Evolutionary conservation across 2,329 filamentous ascomycete genomes (phyloP).

Genomic region (Fusarium coffeatum): DNA sequence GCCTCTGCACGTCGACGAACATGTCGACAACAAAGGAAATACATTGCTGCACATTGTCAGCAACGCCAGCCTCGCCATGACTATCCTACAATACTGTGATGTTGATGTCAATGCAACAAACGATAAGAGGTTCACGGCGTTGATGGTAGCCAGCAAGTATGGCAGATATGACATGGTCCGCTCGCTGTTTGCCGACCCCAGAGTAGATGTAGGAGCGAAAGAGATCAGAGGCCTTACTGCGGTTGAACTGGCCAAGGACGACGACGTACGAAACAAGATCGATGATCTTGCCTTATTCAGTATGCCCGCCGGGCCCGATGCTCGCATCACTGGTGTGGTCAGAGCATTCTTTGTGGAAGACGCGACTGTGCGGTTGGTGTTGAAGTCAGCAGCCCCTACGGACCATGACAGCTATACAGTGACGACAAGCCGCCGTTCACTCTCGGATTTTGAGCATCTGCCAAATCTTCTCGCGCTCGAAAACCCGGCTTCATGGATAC

Average conservation of each 20-base stretch:
- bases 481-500: constrained; percentile 95
- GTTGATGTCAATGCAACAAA: constrained; percentile 97
- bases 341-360: constrained; percentile 98
- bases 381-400: constrained; percentile 94
- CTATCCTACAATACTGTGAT: constrained; percentile 85
- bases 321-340: constrained; percentile 90
- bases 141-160: constrained; percentile 99
- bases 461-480: constrained; percentile 85
- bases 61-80: constrained; percentile 79
- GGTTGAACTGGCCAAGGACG: constrained; percentile 96
- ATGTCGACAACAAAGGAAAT: constrained; percentile 92
- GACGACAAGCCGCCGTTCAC: constrained; percentile 89
- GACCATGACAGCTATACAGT: constrained; percentile 86
- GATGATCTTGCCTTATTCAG: constrained; percentile 92
- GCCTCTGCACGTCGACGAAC: constrained; percentile 90
- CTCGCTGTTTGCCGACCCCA: constrained; percentile 84
- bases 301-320: constrained; percentile 75
- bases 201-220: constrained; percentile 85
- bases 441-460: constrained; percentile 91
- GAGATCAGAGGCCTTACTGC: constrained; percentile 91
- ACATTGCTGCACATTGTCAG: constrained; percentile 96
- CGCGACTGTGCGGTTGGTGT: constrained; percentile 88
- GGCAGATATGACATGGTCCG: constrained; percentile 93
- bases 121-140: constrained; percentile 91
- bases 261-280: constrained; percentile 95